Percentiles rank a stretch among this genome's conserved stretches.
Evolutionary conservation across 2,329 filamentous ascomycete genomes (phyloP).

Genomic region (Botrytis fabae): DNA sequence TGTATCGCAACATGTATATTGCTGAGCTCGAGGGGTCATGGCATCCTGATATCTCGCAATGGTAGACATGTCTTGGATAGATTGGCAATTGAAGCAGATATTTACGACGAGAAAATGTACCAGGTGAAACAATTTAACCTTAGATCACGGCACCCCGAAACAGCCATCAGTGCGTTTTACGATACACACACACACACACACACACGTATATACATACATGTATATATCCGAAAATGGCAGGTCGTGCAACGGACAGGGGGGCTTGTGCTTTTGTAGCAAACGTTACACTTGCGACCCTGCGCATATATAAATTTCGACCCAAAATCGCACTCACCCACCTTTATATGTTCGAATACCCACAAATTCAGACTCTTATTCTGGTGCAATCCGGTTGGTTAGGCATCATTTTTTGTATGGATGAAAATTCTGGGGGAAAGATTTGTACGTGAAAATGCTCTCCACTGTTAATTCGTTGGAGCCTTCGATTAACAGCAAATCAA

Average conservation of each 20-base stretch:
- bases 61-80: background rate
- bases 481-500: background rate
- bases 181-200: background rate
- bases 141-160: background rate
- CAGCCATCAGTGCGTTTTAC: background rate
- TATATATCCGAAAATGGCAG: background rate
- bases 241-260: background rate
- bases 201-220: no score
- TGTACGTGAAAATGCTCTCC: background rate
- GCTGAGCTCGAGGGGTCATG: background rate
- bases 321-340: conserved; percentile 1
- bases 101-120: background rate
- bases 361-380: background rate
- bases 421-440: background rate
- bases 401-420: background rate
- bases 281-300: background rate
- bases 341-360: background rate
- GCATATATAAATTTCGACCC: background rate
- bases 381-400: background rate
- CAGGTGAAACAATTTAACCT: background rate
- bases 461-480: background rate
- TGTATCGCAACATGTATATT: background rate
- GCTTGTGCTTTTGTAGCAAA: background rate
- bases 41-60: background rate
- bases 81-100: background rate